Base-by-base conservation (phyloP, 164 flowering plant genomes). In the Buxus sempervirens region DNA sequence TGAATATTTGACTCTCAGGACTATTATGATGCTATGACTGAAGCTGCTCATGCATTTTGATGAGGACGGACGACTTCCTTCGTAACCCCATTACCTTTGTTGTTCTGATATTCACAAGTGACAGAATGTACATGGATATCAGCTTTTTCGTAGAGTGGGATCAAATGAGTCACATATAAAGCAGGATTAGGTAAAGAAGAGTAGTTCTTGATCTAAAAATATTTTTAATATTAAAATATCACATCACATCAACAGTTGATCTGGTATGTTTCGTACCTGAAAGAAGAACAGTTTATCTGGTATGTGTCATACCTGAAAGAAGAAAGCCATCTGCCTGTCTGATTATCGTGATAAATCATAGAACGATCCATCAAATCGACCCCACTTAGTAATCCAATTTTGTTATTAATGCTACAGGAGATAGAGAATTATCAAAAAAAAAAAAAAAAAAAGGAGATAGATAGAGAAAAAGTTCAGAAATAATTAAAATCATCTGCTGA, bases 321-420 rank as follows among this genome's bases (percentile, higher is more conserved):
- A 54, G 96, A 82, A 68, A 89, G 70, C 93, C 93, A 88, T 78
- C 87, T 83, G 51, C 84, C 81, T 19, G 89, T 89, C 72, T 68
- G 85, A 74, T 94, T 88, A 58, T 80, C 15, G 69, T 91, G 98
- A 45, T 70, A 27, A 60, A 90, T 78, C 84, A 75, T 76, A 27
- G 82, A 68, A 19, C 64, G 15, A 21, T 86, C 82, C 64, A 69
- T 84, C 69, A 78, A 90, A 75, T 89, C 83, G 32, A 41, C 77
- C 58, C 98, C 96, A 65, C 80, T 64, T 24, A 67, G 21, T 54
- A 91, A 36, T 64, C 96, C 87, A 73, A 94, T 72, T 0, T 65
- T 80, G 83, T 85, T 63, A 70, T 84, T 88, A 54, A 73, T 1
- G 76, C 98, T 94, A 64, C 81, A 77, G 56, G 65, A 63, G 60